Percentiles rank a stretch among this genome's conserved stretches.
These are phyloP conservation scores for Rasamsonia emersonii DNA, from an alignment of 2,329 filamentous ascomycete species.

Conservation along the genomic window DNA sequence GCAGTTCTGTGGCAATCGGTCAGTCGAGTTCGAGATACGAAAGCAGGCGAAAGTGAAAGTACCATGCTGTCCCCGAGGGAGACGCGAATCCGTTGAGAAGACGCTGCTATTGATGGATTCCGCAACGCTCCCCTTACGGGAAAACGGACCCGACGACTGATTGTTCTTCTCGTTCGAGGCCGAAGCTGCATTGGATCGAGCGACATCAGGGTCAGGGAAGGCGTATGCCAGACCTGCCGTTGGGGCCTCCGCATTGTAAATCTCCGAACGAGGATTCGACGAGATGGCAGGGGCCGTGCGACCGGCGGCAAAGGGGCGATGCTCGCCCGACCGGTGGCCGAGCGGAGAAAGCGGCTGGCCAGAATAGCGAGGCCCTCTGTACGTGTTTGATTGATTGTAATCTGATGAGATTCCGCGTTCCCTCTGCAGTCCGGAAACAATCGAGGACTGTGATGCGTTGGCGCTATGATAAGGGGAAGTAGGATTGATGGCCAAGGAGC, in stretches of 20 bases:
- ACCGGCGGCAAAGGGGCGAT: slow-evolving; percentile 35
- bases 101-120: slow-evolving; percentile 40
- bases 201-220: slow-evolving; percentile 41
- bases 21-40: slow-evolving; percentile 5
- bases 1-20: slow-evolving; percentile 28
- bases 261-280: slow-evolving; percentile 41
- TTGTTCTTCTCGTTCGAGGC: slow-evolving; percentile 24
- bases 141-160: slow-evolving; percentile 26
- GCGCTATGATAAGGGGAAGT: slow-evolving; percentile 41
- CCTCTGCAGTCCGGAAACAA: slow-evolving; percentile 35
- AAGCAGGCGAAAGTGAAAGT: slow-evolving; percentile 9
- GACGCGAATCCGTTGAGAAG: slow-evolving; percentile 40
- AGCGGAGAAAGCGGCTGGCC: slow-evolving; percentile 34
- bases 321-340: slow-evolving; percentile 29
- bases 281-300: slow-evolving; percentile 42
- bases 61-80: slow-evolving; percentile 42
- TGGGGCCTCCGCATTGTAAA: slow-evolving; percentile 42
- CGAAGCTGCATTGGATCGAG: slow-evolving; percentile 29
- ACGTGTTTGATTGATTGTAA: slow-evolving; percentile 24
- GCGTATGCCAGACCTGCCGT: slow-evolving; percentile 43
- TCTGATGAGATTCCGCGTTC: slow-evolving; percentile 35
- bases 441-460: slow-evolving; percentile 38
- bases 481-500: slow-evolving; percentile 38
- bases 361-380: slow-evolving; percentile 34
- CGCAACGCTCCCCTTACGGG: slow-evolving; percentile 38